Base-by-base conservation (phyloP, 208 protist species). In the Tritrichomonas musculus region DNA sequence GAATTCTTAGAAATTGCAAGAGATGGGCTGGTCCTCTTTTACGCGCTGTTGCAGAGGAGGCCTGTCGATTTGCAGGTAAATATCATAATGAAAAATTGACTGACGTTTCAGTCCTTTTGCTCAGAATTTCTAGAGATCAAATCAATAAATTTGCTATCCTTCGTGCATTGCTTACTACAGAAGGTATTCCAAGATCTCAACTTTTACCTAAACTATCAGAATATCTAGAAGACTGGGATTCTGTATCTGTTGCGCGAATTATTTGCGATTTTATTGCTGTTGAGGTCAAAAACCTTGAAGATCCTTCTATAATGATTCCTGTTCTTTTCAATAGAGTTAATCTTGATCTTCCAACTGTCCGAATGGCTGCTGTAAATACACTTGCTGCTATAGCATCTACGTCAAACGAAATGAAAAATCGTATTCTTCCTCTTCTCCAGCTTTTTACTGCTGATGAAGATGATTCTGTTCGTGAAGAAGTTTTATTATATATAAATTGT, bases 321-420 rank as follows among this genome's bases (percentile, higher is more conserved):
- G 69, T 77, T 77, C 36, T 77, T 1, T 77, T 77, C 36, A 77
- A 77, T 77, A 17, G 69, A 47, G 36, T 77, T 8, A 77, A 77
- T 47, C 47, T 77, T 5, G 69, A 77, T 47, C 33, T 77, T 77
- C 36, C 69, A 47, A n/a, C 69, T 49, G 69, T 77, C 22, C 30
- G 69, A 77, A 77, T 77, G 69, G 69, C 69, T n/a, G 69, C 69
- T 49, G 30, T 77, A 27, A 77, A 77, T 27, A 77, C 69, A 77
- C 36, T 77, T 47, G 69, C 69, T 47, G 36, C 36, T 17, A 77
- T 77, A 22, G 69, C 69, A 20, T 47, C 30, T 1, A 39, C 9
- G 2, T 39, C 14, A 9, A 22, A 77, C 47, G 69, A 47, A 77
- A 77, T 77, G 33, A 77, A 77, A 47, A 9, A 47, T 1, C 4